These are phyloP conservation scores for Linanthus parryae DNA, from an alignment of 148 eudicot genomes.

Conservation along the genomic window DNA sequence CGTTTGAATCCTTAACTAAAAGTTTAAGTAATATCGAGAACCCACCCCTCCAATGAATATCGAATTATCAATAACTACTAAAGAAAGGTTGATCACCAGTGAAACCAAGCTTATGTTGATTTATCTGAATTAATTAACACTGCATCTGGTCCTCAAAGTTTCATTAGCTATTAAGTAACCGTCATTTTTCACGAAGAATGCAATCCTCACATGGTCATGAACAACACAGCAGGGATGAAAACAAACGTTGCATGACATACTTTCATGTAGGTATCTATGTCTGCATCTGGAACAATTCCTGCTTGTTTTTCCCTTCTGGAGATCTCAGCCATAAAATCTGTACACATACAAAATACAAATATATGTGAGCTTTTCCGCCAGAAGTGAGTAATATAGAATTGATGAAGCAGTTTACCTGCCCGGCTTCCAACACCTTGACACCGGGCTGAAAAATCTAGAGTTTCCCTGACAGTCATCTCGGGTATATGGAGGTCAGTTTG, in stretches of 20 bases:
- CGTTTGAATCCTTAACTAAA: too few species aligned
- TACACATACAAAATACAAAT: neutral
- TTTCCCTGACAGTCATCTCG: constrained; percentile 76
- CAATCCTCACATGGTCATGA: too few species aligned
- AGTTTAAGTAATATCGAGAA: too few species aligned
- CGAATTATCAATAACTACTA: too few species aligned
- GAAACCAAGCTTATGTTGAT: too few species aligned
- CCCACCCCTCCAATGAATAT: too few species aligned
- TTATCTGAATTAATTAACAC: too few species aligned
- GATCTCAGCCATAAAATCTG: constrained; percentile 53
- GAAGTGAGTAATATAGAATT: neutral
- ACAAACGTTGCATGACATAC: constrained; percentile 17
- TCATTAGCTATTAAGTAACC: too few species aligned
- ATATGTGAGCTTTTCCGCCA: neutral
- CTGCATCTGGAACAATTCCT: constrained; percentile 73
- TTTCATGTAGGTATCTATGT: constrained; percentile 79
- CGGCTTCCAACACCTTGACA: constrained; percentile 80
- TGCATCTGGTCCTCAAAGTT: too few species aligned
- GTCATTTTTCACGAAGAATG: too few species aligned
- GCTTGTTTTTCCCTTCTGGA: constrained; percentile 72
- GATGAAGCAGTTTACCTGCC: constrained; percentile 36
- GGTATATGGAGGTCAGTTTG: constrained; percentile 71
- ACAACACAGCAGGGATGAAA: too few species aligned
- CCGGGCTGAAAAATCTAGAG: constrained; percentile 66
- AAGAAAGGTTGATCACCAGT: too few species aligned